phyloP scores from a whole-genome alignment of 1,284 basidiomycete genomes.

The Apiotrichum mycotoxinovorans region DNA sequence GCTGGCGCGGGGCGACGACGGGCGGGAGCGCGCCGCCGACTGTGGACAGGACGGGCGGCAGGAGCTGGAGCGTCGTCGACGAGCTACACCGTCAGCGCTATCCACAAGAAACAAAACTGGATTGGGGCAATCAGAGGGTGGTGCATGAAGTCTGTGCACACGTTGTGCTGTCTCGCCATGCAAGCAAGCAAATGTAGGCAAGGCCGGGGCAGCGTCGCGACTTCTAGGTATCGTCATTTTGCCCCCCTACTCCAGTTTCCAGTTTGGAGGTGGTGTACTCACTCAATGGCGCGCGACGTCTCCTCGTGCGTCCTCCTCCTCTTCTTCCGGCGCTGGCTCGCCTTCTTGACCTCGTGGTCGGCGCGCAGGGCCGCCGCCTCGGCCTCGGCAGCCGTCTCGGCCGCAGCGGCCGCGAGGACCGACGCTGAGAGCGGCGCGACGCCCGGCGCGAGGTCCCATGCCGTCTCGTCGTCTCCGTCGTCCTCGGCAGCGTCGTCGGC shows the following conservation, averaged over 20 bases:
- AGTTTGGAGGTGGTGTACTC: not conserved
- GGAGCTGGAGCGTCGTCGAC: constrained; percentile 23
- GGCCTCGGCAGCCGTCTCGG: constrained; percentile 1
- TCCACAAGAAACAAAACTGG: not conserved
- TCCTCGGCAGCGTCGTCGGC: not conserved
- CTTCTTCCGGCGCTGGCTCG: constrained; percentile 9
- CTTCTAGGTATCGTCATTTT: constrained; percentile 5
- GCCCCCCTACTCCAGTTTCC: not conserved
- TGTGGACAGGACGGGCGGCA: constrained; percentile 18
- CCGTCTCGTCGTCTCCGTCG: constrained; percentile 8
- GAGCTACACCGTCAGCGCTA: constrained; percentile 1
- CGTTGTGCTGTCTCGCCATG: too few species aligned
- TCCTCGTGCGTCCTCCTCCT: constrained; percentile 11
- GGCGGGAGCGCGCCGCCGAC: constrained; percentile 24
- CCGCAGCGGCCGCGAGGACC: constrained; percentile 15
- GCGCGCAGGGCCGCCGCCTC: not conserved
- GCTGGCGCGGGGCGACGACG: constrained; percentile 20
- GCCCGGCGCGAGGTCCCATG: constrained; percentile 11
- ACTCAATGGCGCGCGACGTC: constrained; percentile 7
- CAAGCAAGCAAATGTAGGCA: too few species aligned
- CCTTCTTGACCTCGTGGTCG: constrained; percentile 1
- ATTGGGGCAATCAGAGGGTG: constrained; percentile 5
- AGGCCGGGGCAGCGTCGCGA: not conserved
- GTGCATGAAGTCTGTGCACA: constrained; percentile 8
- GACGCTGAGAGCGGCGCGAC: constrained; percentile 15